Evolutionary conservation across 2,329 filamentous ascomycete genomes (phyloP), one percentile per base, ranked within the genome.

Genomic region (Pestalotiopsis sp.): DNA sequence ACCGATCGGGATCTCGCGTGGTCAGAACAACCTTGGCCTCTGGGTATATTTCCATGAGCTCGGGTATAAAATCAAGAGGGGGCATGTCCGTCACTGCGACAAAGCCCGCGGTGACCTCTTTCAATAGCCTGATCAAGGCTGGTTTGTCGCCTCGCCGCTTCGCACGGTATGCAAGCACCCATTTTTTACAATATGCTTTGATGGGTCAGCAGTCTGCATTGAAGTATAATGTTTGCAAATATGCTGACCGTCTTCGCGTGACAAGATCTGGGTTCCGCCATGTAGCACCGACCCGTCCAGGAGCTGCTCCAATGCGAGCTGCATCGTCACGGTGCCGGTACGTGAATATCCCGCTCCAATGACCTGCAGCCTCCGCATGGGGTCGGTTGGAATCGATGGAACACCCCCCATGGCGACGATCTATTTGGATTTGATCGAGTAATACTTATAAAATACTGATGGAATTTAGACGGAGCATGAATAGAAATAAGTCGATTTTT

Each of bases 1-100:
- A 77, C n/a, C 72, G 69, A 12, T 71, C 73, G 2, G 74, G 74
- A 65, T 77, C 74, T 36, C 76, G 73, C 1, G 71, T 73, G 1
- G 77, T 78, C 69, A 77, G 78, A 23, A 84, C 78, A 17, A 83
- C 80, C 58, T 78, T 79, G n/a, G 82, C 82, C 41, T 83, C 75
- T 0, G 82, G 82, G 67, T 66, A 68, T 14, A 68, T 52, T 4
- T 64, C 67, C 27, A 65, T 36, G 27, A 84, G 71, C 62, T 83
- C 81, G 27, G 77, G 75, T 14, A 82, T 75, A 17, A 82, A 75
- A 49, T 79, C 76, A 20, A 74, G 75, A 1, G 76, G 75, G 1
- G 82, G 82, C 6, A 77, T 68, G 70, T 84, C 82, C 20, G 81
- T 81, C 20, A 78, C 77, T 11, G 80, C 81, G 2, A 78, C 80